Conservation (phyloP, 768 basidiomycete genomes). For the Leccinum rimulosum region DNA sequence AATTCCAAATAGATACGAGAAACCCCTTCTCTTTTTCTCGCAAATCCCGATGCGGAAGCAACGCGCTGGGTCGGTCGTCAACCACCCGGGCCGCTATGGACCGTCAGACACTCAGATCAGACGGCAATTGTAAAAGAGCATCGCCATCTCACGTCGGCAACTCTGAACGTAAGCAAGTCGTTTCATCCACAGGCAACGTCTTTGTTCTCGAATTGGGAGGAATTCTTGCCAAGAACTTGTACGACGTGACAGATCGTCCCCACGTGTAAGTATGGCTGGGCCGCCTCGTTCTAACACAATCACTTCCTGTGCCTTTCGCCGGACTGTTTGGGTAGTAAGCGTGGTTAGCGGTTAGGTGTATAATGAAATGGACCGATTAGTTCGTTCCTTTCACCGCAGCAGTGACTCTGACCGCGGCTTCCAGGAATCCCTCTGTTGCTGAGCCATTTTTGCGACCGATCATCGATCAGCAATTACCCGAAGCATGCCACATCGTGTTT, state of each 20-base stretch:
- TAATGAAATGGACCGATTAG: background rate
- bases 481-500: background rate
- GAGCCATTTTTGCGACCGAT: background rate
- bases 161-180: background rate
- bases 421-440: background rate
- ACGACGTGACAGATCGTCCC: background rate
- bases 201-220: background rate
- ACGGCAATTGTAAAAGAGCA: background rate
- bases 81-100: background rate
- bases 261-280: background rate
- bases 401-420: background rate
- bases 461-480: background rate
- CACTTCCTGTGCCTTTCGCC: background rate
- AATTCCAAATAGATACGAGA: background rate
- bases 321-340: background rate
- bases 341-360: background rate
- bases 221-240: background rate
- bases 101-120: background rate
- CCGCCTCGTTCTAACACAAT: background rate
- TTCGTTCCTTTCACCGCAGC: background rate
- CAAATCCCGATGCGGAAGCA: background rate
- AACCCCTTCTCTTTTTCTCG: background rate
- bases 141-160: background rate
- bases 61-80: background rate
- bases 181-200: background rate